Evolutionary conservation across 805 yeast genomes (phyloP).

Genomic region (Kodamaea kaohsiungensis): DNA sequence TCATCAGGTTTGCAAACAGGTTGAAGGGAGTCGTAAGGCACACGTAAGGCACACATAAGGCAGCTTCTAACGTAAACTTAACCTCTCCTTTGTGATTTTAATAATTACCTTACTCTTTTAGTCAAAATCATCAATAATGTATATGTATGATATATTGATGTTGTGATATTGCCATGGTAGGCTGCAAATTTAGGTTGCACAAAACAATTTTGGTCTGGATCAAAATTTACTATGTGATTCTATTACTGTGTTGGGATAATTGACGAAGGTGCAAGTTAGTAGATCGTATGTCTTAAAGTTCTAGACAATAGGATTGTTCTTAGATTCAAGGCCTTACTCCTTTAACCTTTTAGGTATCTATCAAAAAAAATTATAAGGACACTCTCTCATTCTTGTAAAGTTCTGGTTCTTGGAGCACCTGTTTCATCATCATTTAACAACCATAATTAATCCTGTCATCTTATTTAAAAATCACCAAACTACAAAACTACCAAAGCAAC

Average conservation of each 20-base stretch:
- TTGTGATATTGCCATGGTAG: constrained; percentile 3
- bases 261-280: background rate
- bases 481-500: too few relatives aligned
- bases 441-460: too few relatives aligned
- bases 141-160: background rate
- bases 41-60: background rate
- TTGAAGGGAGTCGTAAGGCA: background rate
- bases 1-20: background rate
- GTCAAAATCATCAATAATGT: background rate
- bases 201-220: background rate
- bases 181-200: background rate
- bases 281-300: too few relatives aligned
- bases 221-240: background rate
- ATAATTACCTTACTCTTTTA: constrained; percentile 1
- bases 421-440: too few relatives aligned
- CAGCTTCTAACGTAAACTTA: background rate
- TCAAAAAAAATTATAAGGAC: too few relatives aligned
- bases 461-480: too few relatives aligned
- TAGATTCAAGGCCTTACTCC: too few relatives aligned
- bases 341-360: too few relatives aligned
- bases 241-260: background rate
- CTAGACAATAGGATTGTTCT: too few relatives aligned
- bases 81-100: background rate
- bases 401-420: too few relatives aligned
- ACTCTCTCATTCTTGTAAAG: too few relatives aligned